Percentiles rank a stretch among this genome's conserved stretches.
phyloP scores from a whole-genome alignment of 805 yeast species.

The Metschnikowia reukaufii region DNA sequence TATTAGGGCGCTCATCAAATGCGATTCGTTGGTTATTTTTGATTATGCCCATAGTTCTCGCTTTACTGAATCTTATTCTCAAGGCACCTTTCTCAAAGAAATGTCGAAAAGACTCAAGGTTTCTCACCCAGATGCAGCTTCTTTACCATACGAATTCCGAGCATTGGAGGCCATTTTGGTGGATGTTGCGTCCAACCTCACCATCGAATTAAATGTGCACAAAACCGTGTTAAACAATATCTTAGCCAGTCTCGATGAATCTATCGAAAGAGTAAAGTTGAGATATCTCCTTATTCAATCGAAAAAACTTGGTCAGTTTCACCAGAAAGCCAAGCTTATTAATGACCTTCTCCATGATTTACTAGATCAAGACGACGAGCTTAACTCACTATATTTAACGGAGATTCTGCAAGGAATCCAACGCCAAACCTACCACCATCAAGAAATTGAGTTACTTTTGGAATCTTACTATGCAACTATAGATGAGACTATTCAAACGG shows the following conservation, averaged over 20 bases:
- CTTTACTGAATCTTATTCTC: slow-evolving; percentile 46
- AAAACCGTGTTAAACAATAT: slow-evolving; percentile 72
- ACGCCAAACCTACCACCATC: slow-evolving; percentile 63
- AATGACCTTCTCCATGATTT: slow-evolving; percentile 83
- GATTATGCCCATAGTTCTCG: slow-evolving; percentile 23
- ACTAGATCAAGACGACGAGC: slow-evolving; percentile 82
- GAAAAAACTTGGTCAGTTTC: slow-evolving; percentile 79
- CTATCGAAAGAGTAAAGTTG: slow-evolving; percentile 76
- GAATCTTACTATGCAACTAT: slow-evolving; percentile 89
- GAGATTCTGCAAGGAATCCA: slow-evolving; percentile 49
- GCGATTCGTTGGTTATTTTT: slow-evolving; percentile 54
- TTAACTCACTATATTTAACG: slow-evolving; percentile 77
- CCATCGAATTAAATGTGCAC: slow-evolving; percentile 85
- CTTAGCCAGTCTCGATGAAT: slow-evolving; percentile 73
- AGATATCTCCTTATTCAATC: slow-evolving; percentile 79
- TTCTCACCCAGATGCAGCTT: slow-evolving; percentile 26
- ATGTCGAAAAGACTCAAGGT: slow-evolving; percentile 38
- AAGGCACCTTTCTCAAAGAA: slow-evolving; percentile 43
- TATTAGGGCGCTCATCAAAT: slow-evolving; percentile 51
- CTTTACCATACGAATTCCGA: slow-evolving; percentile 81
- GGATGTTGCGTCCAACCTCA: slow-evolving; percentile 73
- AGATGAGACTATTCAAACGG: slow-evolving; percentile 92
- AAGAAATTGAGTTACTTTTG: slow-evolving; percentile 83
- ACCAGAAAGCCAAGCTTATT: slow-evolving; percentile 78
- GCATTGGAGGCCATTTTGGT: slow-evolving; percentile 87